phyloP scores from a whole-genome alignment of 2,329 filamentous ascomycete genomes.

The Ambrosiella cleistominuta region DNA sequence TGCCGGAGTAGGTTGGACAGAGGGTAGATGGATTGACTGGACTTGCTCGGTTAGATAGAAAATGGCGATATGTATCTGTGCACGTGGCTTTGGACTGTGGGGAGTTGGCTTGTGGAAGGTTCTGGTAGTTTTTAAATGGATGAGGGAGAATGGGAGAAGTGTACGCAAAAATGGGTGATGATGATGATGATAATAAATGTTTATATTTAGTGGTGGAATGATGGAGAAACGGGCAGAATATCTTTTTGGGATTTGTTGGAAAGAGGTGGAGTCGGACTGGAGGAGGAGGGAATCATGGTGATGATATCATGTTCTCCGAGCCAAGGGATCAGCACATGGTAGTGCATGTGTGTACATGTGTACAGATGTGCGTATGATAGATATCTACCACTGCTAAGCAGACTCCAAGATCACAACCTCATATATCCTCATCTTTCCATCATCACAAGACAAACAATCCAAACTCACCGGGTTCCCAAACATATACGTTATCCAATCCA shows the following conservation, averaged over 20 bases:
- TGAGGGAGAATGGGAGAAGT: not conserved
- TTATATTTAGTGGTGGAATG: not conserved
- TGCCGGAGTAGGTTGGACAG: not conserved
- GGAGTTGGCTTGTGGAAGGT: not conserved
- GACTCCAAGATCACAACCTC: not conserved
- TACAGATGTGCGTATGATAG: not conserved
- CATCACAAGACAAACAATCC: no score
- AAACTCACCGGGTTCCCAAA: no score
- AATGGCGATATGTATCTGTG: not conserved
- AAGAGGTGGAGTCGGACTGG: not conserved
- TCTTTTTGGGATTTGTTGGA: not conserved
- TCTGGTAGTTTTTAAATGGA: not conserved
- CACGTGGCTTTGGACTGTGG: not conserved
- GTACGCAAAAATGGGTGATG: not conserved
- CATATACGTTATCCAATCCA: no score
- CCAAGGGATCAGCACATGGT: not conserved
- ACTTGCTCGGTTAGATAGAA: not conserved
- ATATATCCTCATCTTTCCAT: not conserved
- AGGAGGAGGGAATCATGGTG: not conserved
- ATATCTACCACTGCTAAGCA: not conserved
- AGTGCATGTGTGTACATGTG: not conserved
- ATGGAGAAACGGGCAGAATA: not conserved
- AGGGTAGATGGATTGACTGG: not conserved
- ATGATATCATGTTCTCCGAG: not conserved
- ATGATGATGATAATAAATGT: not conserved